phyloP scores from a whole-genome alignment of 805 yeast species.

The Gaillardinia entomophila region DNA sequence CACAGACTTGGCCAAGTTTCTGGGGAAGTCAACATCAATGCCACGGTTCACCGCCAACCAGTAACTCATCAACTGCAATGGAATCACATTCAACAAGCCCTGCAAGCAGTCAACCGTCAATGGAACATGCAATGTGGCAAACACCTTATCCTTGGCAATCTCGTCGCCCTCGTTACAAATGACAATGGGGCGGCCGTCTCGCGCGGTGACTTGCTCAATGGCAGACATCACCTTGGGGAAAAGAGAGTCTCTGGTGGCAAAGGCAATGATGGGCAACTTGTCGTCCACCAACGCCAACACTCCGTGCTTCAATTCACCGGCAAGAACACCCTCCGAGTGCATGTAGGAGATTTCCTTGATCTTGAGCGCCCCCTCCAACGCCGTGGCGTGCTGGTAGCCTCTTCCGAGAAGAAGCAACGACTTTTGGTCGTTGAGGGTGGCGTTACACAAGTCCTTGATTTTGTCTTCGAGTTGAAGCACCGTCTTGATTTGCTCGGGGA shows the following conservation, averaged over 20 bases:
- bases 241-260: constrained; percentile 93
- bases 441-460: constrained; percentile 71
- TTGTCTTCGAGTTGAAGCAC: constrained; percentile 68
- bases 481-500: constrained; percentile 79
- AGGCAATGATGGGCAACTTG: constrained; percentile 86
- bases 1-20: constrained; percentile 96
- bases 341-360: constrained; percentile 97
- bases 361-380: constrained; percentile 96
- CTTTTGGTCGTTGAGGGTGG: constrained; percentile 70
- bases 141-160: constrained; percentile 48
- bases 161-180: constrained; percentile 81
- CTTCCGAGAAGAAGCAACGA: constrained; percentile 90
- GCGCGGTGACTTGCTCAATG: constrained; percentile 92
- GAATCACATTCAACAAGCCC: constrained; percentile 90
- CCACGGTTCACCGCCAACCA: constrained; percentile 96
- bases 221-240: constrained; percentile 96
- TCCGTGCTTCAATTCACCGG: constrained; percentile 99
- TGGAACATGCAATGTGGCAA: constrained; percentile 84
- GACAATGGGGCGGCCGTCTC: constrained; percentile 94
- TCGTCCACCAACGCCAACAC: constrained; percentile 95
- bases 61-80: constrained; percentile 92
- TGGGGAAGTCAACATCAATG: constrained; percentile 96
- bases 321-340: constrained; percentile 98
- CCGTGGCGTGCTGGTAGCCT: constrained; percentile 96
- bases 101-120: constrained; percentile 95